A percentile compares a stretch with the other conserved stretches of the same genome.
Evolutionary conservation across 2,329 filamentous ascomycete genomes (phyloP).

Genomic region (Samsoniella hepiali): DNA sequence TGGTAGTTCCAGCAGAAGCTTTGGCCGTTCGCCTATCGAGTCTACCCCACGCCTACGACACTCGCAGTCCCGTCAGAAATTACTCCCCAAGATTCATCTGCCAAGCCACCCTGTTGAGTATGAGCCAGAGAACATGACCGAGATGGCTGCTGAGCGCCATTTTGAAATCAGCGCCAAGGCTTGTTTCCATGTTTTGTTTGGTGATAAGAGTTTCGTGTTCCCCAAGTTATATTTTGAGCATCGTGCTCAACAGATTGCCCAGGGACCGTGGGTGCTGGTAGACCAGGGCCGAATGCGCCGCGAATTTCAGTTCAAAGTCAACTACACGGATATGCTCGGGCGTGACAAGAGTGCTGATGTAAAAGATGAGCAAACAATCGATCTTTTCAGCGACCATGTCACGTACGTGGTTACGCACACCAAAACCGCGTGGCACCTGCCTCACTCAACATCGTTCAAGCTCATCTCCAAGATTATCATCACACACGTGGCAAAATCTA

Average conservation of each 20-base stretch:
- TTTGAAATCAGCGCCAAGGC: conserved; percentile 93
- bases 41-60: conserved; percentile 36
- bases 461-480: conserved; percentile 89
- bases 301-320: conserved; percentile 77
- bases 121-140: conserved; percentile 76
- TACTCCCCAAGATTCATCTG: conserved; percentile 71
- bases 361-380: conserved; percentile 81
- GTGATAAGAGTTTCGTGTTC: conserved; percentile 93
- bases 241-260: conserved; percentile 73
- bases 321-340: conserved; percentile 63
- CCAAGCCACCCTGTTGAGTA: conserved; percentile 79
- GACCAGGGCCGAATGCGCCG: conserved; percentile 71
- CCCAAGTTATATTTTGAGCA: conserved; percentile 85
- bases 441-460: conserved; percentile 73
- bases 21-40: conserved; percentile 31
- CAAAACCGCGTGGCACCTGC: conserved; percentile 77
- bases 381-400: conserved; percentile 73
- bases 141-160: conserved; percentile 70
- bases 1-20: conserved; percentile 43
- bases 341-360: conserved; percentile 60
- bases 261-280: conserved; percentile 76
- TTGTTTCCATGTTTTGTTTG: conserved; percentile 93
- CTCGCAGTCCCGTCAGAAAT: conserved; percentile 34
- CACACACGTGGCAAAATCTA: conserved; percentile 87
- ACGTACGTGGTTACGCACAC: conserved; percentile 62